Conservation (phyloP, 2,329 filamentous ascomycete genomes). For the Amesomyces nigricolor region DNA sequence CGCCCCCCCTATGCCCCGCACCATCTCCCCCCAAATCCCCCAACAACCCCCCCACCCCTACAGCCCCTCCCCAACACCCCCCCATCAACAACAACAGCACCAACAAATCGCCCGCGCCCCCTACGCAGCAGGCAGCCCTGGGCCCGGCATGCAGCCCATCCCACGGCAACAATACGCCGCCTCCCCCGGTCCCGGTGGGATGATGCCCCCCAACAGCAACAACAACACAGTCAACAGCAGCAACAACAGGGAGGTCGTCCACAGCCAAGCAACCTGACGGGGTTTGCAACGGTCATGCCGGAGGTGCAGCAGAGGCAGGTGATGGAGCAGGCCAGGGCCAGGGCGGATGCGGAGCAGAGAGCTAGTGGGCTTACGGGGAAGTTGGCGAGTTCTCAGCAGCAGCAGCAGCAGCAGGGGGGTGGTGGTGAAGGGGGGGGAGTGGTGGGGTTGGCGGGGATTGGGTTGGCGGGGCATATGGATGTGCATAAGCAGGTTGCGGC, state of each 20-base stretch:
- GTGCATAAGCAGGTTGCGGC: slow-evolving; percentile 32
- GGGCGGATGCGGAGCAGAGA: slow-evolving; percentile 34
- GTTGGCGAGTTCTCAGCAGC: slow-evolving; percentile 17
- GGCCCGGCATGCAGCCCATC: slow-evolving; percentile 27
- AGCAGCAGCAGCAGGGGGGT: no score
- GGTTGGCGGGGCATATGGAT: slow-evolving; percentile 33
- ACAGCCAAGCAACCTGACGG: slow-evolving; percentile 30
- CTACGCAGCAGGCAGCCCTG: slow-evolving; percentile 24
- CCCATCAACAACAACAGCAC: slow-evolving; percentile 29
- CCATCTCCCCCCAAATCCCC: slow-evolving; percentile 41
- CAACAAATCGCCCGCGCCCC: slow-evolving; percentile 27
- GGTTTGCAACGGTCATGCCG: slow-evolving; percentile 46
- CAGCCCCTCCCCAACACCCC: slow-evolving; percentile 35
- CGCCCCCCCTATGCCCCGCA: slow-evolving; percentile 35
- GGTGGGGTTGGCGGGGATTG: slow-evolving; percentile 35
- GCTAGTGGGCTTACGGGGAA: slow-evolving; percentile 38
- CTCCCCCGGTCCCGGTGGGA: slow-evolving; percentile 28
- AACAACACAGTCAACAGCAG: not conserved
- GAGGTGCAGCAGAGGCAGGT: slow-evolving; percentile 47
- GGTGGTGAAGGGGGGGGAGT: slow-evolving; percentile 37
- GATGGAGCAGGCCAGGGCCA: slow-evolving; percentile 46
- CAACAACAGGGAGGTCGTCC: not conserved
- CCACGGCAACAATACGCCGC: slow-evolving; percentile 32
- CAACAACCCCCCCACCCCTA: slow-evolving; percentile 32
- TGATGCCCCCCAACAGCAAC: slow-evolving; percentile 24